Base-by-base conservation (phyloP, 495 filamentous ascomycete species). In the Podospora pseudopauciseta region DNA sequence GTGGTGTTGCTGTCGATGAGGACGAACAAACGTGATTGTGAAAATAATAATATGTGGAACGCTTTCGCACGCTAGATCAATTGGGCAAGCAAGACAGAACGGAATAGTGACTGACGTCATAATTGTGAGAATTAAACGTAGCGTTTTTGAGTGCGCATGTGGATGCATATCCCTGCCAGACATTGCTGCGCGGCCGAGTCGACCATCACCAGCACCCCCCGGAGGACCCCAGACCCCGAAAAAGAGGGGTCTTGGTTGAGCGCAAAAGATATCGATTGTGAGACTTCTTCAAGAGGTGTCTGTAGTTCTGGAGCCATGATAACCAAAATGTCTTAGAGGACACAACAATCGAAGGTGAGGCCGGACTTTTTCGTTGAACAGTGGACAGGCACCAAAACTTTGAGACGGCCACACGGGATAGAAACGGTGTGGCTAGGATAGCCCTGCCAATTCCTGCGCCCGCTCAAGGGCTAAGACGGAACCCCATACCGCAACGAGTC, bases 161-260 rank as follows among this genome's bases (percentile, higher is more conserved):
- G 59, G 59, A 61, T 61, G 59, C 26, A 28, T 16, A 61, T 61
- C 59, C 59, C 59, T 61, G 59, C 59, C 5, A n/a, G n/a, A 0
- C 5, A 58, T 7, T 32, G 30, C 3, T 4, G 7, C 4, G 16
- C 16, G 56, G 56, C 9, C n/a, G 56, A 27, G 6, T 49, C 2
- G 39, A 13, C 39, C 39, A 49, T 23, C 23, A 23, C 23, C 23
- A 23, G 23, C 23, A 11, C 39, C 3, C 39, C 39, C 39, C 13
- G 39, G 39, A 49, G 39, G 39, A 49, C 39, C 39, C 39, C 9
- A 49, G 39, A 49, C 39, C 5, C 39, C 39, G 39, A 49, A 49
- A 49, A 49, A 49, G 39, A 49, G 39, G 39, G 39, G 39, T 49
- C 39, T 11, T 13, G 5, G 11, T 49, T 16, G 30, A 49, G 13